Evolutionary conservation across 345 rosid genomes (phyloP), one percentile per base, ranked within the genome.

Genomic region (Capsella bursapastoris): DNA sequence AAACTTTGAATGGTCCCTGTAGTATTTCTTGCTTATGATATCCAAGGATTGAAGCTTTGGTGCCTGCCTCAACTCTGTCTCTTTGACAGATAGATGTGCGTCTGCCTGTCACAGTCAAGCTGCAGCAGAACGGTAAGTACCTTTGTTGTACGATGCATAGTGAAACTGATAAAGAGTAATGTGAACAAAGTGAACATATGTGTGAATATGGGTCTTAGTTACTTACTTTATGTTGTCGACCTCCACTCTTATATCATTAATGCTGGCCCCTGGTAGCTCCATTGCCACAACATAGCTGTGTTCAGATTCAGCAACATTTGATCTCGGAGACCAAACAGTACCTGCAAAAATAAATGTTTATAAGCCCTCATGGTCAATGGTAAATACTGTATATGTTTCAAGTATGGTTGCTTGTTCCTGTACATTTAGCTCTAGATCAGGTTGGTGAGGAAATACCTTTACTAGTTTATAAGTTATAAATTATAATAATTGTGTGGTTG

Each of bases 191-290:
- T 49, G 51, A 29, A 49, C 37, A 49, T 15, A 44, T 65, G 43
- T 14, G 53, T 28, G 11, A 56, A 56, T 44, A 64, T 48, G 18
- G 0, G 57, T 44, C 72, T 75, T 83, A 87, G 16, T 61, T 75
- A 76, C 96, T 77, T 75, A 76, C 97, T 77, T 82, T 75, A 38
- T 78, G 66, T 85, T 81, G 75, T 81, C 81, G 51, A 90, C 85
- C 69, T 90, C 96, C 78, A 93, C 98, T 82, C 86, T 84, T 64
- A 93, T 78, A 75, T 93, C 88, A 79, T 79, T 74, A 69, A 80
- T 69, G 55, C 75, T 59, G 28, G 83, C 97, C 4, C 97, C 94
- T 22, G 97, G 93, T 73, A 90, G 75, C 80, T 90, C 97, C 27
- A 90, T 43, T 8, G 82, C 87, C 43, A 93, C 60, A 55, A 88